phyloP scores from a whole-genome alignment of 2,329 filamentous ascomycete genomes.

The Claviceps fusiformis region DNA sequence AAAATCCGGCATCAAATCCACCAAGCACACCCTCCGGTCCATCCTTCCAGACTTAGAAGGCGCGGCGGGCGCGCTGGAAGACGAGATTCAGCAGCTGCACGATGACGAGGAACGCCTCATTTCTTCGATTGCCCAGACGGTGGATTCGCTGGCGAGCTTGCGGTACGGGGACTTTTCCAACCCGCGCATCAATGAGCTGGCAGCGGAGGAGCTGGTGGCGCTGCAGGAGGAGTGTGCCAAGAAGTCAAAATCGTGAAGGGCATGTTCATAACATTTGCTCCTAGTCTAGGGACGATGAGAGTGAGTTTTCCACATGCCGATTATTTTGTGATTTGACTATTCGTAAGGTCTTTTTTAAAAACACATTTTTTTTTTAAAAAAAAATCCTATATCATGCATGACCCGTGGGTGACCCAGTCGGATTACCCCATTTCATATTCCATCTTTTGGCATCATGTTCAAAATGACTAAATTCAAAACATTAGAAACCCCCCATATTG shows the following conservation, averaged over 20 bases:
- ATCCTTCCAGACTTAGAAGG: conserved; percentile 57
- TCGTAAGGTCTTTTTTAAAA: neutral
- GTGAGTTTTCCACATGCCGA: neutral
- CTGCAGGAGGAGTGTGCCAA: conserved; percentile 46
- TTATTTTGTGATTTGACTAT: neutral
- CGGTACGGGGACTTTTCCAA: conserved; percentile 66
- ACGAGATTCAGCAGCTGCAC: conserved; percentile 52
- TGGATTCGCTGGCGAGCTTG: conserved; percentile 67
- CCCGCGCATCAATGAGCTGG: conserved; percentile 47
- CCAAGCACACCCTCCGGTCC: conserved; percentile 46
- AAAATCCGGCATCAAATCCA: conserved; percentile 27
- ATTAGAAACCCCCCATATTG: neutral
- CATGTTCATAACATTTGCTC: neutral
- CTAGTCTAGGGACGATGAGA: neutral
- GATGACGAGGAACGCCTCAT: conserved; percentile 48
- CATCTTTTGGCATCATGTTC: neutral
- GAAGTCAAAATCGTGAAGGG: conserved; percentile 16
- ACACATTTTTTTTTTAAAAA: neutral
- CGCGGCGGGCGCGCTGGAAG: conserved; percentile 51
- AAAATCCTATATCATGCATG: neutral
- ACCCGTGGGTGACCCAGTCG: neutral
- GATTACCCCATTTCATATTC: neutral
- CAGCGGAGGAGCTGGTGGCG: conserved; percentile 48
- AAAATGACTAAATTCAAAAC: neutral
- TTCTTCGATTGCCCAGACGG: conserved; percentile 46